Evolutionary conservation across 2,329 filamentous ascomycete species (phyloP).

Genomic region (Colletotrichum musae): DNA sequence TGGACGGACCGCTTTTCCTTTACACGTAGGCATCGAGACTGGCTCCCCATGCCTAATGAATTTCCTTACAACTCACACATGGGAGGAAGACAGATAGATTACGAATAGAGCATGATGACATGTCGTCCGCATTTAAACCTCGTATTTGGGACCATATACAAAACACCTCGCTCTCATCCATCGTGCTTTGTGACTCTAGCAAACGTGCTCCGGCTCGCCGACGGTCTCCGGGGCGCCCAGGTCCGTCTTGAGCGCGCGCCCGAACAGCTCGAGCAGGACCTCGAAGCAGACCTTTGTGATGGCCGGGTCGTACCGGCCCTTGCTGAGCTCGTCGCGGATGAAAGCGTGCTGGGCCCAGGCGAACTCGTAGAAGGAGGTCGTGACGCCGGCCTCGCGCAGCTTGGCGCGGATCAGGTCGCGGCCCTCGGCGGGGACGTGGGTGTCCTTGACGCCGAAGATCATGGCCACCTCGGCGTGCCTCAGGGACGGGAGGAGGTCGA

Average conservation of each 20-base stretch:
- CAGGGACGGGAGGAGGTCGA: conserved; percentile 74
- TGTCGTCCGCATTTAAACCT: conserved; percentile 42
- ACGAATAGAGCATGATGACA: conserved; percentile 41
- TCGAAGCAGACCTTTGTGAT: conserved; percentile 91
- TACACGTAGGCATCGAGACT: conserved; percentile 37
- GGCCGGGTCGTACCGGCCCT: conserved; percentile 93
- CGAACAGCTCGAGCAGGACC: conserved; percentile 89
- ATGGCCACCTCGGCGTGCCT: conserved; percentile 85
- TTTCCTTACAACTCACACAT: conserved; percentile 25
- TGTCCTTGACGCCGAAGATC: conserved; percentile 94
- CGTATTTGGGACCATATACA: conserved; percentile 33
- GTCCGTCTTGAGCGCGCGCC: conserved; percentile 82
- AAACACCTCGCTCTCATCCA: too few species aligned
- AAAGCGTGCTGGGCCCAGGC: conserved; percentile 97
- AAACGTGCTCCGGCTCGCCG: conserved; percentile 79
- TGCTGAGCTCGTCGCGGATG: conserved; percentile 91
- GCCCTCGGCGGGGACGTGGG: conserved; percentile 86
- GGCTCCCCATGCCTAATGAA: conserved; percentile 39
- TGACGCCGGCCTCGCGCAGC: conserved; percentile 80
- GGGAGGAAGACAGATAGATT: conserved; percentile 31
- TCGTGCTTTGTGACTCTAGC: conserved; percentile 58
- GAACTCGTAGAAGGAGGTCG: conserved; percentile 88
- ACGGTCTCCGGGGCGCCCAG: conserved; percentile 78
- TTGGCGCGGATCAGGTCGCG: conserved; percentile 88
- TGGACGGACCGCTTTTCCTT: conserved; percentile 8